Evolutionary conservation across 2,329 filamentous ascomycete species (phyloP), one percentile per base, ranked within the genome.

Genomic region (Aspergillus quadricinctus): DNA sequence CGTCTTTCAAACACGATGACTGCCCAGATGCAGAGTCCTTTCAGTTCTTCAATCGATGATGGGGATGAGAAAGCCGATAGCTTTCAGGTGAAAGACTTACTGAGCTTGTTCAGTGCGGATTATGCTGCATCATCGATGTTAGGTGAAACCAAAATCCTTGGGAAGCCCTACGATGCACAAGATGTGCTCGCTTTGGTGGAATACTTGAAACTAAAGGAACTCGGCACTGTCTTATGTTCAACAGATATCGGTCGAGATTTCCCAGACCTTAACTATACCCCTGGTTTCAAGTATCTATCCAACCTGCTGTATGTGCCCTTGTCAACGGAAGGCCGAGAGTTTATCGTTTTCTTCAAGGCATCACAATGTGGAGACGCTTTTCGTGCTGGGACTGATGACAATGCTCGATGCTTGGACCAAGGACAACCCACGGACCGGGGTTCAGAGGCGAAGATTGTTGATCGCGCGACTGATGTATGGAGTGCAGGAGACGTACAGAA

Each of bases 31-130:
- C 84, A 91, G 25, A 96, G 95, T 67, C 80, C 94, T 1, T 94
- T 95, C 72, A 92, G 96, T n/a, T 95, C 95, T 0, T 88, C 92
- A 0, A 90, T 89, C 0, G 83, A 90, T 58, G 83, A 86, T 53
- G 96, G 93, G 52, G 90, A 91, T 0, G 90, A 90, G 0, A 91
- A 91, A 0, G 96, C 95, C 68, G 95, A 96, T 49, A 88, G 95
- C 55, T 90, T 91, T 0, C 94, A 90, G 0, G 94, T 90, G 0
- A 90, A 95, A 53, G 92, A 96, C 65, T 74, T 96, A 0, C 71
- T 96, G 4, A 90, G 85, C 63, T 79, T 96, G 0, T 96, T 96
- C 60, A 86, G 94, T 67, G 92, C 91, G 0, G 92, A 96, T 65
- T 94, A 90, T 68, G 92, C 91, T 2, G 80, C 94, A 45, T 74